Evolutionary conservation across 352 stramenopile species (phyloP), one percentile per base, ranked within the genome.

Genomic region (Phytophthora pseudosyringae): DNA sequence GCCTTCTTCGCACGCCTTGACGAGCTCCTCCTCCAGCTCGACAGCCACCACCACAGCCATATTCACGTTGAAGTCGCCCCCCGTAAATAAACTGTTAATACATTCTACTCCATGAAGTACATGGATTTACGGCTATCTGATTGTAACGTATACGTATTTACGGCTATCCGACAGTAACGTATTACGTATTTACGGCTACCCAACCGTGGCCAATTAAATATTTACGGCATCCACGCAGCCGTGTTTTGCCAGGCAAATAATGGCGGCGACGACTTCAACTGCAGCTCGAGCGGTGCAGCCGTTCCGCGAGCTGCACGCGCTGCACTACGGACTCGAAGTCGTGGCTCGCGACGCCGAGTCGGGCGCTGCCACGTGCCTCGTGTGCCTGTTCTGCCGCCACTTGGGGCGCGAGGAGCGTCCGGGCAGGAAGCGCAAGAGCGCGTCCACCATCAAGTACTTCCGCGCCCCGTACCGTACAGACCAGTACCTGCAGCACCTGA

Each of bases 401-500:
- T 86, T 88, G 50, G 82, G 82, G 0, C 82, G 82, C 35, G 80
- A 91, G 40, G 65, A 83, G 62, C 71, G 70, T 13, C 57, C 67
- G 4, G 75, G 80, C 26, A 73, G 71, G n/a, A 80, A 89, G 65
- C 80, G 80, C 31, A 33, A 33, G 4, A 16, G 9, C 73, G 75
- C 28, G 11, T 78, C 70, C 25, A 89, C 76, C 49, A 58, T 87
- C 65, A 88, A 89, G 56, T 89, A 86, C 61, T 91, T 89, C 51
- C 81, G 81, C 26, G 68, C 71, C 41, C 71, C 71, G 4, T 91
- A 88, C 59, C 76, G 82, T 45, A 89, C 82, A 29, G 80, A 91
- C 63, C 82, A 89, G 71, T 91, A 89, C 69, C 38, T 83, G 61
- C 82, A 91, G 63, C 82, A 91, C 78, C 67, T 86, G 46, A 47